These are phyloP conservation scores for Aspergillus fijiensis DNA, from an alignment of 2,329 filamentous ascomycete species.

Conservation along the genomic window DNA sequence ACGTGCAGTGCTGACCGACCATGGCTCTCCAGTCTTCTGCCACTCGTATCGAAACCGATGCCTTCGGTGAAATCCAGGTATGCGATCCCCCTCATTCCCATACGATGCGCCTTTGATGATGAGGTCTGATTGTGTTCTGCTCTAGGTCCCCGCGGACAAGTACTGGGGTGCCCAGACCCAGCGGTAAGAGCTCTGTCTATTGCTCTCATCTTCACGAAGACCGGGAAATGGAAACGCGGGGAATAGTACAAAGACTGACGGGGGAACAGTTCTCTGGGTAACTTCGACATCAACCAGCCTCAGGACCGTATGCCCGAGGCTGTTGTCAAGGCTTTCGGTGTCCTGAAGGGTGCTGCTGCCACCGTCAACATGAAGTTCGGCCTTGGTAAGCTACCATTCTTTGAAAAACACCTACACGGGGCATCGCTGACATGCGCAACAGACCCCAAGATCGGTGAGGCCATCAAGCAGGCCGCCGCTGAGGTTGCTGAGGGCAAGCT, in stretches of 20 bases:
- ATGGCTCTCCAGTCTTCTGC: constrained; percentile 33
- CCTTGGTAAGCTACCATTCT: constrained; percentile 56
- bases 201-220: background rate
- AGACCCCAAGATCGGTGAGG: constrained; percentile 87
- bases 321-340: constrained; percentile 89
- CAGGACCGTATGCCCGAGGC: constrained; percentile 97
- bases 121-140: constrained; percentile 14
- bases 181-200: constrained; percentile 51
- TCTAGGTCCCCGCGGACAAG: constrained; percentile 74
- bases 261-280: constrained; percentile 69
- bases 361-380: constrained; percentile 94
- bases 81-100: constrained; percentile 12
- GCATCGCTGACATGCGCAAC: constrained; percentile 16
- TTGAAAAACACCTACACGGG: constrained; percentile 1
- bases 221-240: background rate
- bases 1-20: constrained; percentile 12
- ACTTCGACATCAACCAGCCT: constrained; percentile 99
- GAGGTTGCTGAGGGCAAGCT: constrained; percentile 95
- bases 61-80: constrained; percentile 89
- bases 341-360: constrained; percentile 94
- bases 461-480: constrained; percentile 89
- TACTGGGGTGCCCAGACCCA: constrained; percentile 99
- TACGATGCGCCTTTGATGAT: background rate
- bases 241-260: constrained; percentile 22
- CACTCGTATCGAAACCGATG: constrained; percentile 88